Percentiles rank a stretch among this genome's conserved stretches.
These are phyloP conservation scores for Hanseniaspora mollemarum DNA, from an alignment of 805 yeast species.

Conservation along the genomic window DNA sequence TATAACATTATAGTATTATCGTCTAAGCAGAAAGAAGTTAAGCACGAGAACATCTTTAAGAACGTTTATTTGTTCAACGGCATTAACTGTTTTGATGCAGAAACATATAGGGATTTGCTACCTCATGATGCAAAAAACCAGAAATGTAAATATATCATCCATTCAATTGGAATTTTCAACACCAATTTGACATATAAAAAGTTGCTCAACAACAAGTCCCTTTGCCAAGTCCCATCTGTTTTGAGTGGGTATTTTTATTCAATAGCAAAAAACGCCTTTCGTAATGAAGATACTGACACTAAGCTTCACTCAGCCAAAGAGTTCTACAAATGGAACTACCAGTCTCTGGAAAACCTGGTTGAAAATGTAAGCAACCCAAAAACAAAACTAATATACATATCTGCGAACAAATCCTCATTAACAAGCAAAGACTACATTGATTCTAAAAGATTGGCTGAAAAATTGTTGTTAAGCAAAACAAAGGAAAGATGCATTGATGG, in stretches of 20 bases:
- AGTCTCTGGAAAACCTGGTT: slow-evolving; percentile 57
- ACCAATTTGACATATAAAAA: slow-evolving; percentile 61
- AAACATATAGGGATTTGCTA: slow-evolving; percentile 37
- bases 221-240: slow-evolving; percentile 11
- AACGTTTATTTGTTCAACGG: slow-evolving; percentile 27
- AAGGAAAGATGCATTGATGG: neutral
- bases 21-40: slow-evolving; percentile 30
- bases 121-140: slow-evolving; percentile 5
- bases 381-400: slow-evolving; percentile 5
- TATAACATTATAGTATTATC: slow-evolving; percentile 59
- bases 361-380: slow-evolving; percentile 24
- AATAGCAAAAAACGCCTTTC: slow-evolving; percentile 12
- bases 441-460: slow-evolving; percentile 10
- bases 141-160: slow-evolving; percentile 59
- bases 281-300: slow-evolving; percentile 16
- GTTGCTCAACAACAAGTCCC: slow-evolving; percentile 28
- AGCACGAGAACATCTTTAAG: slow-evolving; percentile 39
- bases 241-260: slow-evolving; percentile 18
- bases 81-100: slow-evolving; percentile 63
- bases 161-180: slow-evolving; percentile 65
- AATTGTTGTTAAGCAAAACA: neutral
- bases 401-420: slow-evolving; percentile 8
- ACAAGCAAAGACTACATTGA: neutral
- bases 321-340: slow-evolving; percentile 55
- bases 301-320: slow-evolving; percentile 30